phyloP scores from a whole-genome alignment of 768 basidiomycete species.

The Xerocomellus amylosporus region DNA sequence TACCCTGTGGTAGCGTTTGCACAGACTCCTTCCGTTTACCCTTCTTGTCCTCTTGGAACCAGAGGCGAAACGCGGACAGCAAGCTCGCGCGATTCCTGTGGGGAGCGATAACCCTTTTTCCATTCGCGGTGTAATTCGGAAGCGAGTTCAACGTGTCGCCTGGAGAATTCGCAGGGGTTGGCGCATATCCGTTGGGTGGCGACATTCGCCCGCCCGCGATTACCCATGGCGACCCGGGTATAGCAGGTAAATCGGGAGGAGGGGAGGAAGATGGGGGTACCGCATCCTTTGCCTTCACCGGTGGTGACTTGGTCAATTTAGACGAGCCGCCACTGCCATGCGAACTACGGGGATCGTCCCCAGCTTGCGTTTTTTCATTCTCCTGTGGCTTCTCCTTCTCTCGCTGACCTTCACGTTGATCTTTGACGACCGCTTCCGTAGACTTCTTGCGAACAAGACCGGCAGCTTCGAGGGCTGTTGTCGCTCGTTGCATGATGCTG shows the following conservation, averaged over 20 bases:
- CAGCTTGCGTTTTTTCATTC: conserved; percentile 40
- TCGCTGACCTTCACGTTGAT: conserved; percentile 51
- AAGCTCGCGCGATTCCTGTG: conserved; percentile 74
- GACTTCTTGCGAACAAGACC: conserved; percentile 84
- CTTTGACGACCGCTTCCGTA: conserved; percentile 67
- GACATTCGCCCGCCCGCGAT: conserved; percentile 47
- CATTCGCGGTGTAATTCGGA: conserved; percentile 38
- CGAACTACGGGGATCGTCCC: conserved; percentile 61
- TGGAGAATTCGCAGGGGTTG: conserved; percentile 53
- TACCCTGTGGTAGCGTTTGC: conserved; percentile 20
- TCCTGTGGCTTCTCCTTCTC: conserved; percentile 43
- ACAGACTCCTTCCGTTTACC: conserved; percentile 69
- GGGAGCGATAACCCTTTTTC: conserved; percentile 34
- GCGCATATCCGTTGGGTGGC: conserved; percentile 33
- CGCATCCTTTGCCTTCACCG: conserved; percentile 50
- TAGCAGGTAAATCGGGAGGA: conserved; percentile 37
- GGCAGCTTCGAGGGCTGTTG: conserved; percentile 84
- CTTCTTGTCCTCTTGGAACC: conserved; percentile 91
- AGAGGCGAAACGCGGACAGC: conserved; percentile 79
- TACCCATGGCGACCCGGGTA: conserved; percentile 72
- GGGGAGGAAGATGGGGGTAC: conserved; percentile 49
- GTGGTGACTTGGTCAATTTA: conserved; percentile 70
- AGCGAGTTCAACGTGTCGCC: conserved; percentile 50
- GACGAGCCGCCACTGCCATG: conserved; percentile 58
- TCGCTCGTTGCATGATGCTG: conserved; percentile 94